Evolutionary conservation across 2,329 filamentous ascomycete genomes (phyloP).

Genomic region (Anisogramma anomala): DNA sequence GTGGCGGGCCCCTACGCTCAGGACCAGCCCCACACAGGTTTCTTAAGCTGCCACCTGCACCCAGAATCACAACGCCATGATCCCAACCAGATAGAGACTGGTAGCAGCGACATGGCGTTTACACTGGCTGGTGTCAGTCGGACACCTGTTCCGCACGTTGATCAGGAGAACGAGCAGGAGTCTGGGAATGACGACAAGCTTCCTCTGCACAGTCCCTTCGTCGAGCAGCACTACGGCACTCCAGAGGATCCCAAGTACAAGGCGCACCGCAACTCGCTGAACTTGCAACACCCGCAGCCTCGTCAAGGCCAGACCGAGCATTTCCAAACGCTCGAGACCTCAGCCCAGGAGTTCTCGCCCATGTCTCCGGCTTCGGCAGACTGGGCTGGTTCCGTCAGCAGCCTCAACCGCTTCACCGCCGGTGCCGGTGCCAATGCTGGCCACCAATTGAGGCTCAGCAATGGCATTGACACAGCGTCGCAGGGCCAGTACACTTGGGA

Average conservation of each 20-base stretch:
- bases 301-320: constrained; percentile 61
- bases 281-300: constrained; percentile 70
- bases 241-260: constrained; percentile 68
- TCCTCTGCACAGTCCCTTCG: constrained; percentile 18
- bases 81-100: constrained; percentile 15
- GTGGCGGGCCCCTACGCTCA: constrained; percentile 44
- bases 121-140: constrained; percentile 14
- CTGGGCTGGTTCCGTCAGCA: constrained; percentile 48
- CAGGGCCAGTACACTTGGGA: constrained; percentile 17
- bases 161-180: constrained; percentile 1
- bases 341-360: constrained; percentile 55
- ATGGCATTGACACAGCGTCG: constrained; percentile 25
- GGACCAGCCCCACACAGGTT: constrained; percentile 49
- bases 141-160: constrained; percentile 3
- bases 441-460: constrained; percentile 36
- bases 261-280: constrained; percentile 68
- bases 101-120: constrained; percentile 12
- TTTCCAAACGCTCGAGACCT: constrained; percentile 62
- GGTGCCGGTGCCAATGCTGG: constrained; percentile 10
- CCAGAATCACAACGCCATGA: constrained; percentile 17
- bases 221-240: constrained; percentile 28
- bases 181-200: not conserved
- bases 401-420: constrained; percentile 38
- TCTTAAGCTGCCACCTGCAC: constrained; percentile 39
- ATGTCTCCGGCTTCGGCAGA: constrained; percentile 50